Conservation (phyloP, 345 rosid species). For the Angophora floribunda region DNA sequence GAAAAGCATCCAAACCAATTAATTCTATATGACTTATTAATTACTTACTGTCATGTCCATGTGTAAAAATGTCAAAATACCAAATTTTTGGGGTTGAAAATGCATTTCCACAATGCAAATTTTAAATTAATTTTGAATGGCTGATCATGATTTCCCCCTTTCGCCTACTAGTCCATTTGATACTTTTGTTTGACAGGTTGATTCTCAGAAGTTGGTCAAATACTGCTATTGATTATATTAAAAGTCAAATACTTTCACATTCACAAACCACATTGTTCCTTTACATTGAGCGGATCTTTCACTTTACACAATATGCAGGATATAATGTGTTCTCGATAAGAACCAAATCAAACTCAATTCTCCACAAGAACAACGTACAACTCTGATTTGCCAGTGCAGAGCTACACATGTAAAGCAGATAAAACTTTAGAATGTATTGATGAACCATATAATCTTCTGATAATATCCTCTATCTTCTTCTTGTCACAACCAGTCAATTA, state of each 20-base stretch:
- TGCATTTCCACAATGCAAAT: neutral
- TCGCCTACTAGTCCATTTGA: neutral
- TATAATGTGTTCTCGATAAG: neutral
- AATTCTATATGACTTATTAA: neutral
- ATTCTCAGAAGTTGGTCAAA: neutral
- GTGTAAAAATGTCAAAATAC: neutral
- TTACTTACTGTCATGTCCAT: neutral
- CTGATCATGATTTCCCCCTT: neutral
- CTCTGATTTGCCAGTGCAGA: neutral
- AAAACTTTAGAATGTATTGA: neutral
- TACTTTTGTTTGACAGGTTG: neutral
- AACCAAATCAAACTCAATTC: neutral
- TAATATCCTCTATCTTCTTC: neutral
- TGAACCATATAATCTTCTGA: neutral
- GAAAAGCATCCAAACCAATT: neutral
- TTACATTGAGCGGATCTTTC: neutral
- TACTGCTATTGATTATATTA: neutral
- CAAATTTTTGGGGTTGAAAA: neutral
- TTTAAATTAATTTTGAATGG: neutral
- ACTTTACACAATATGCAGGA: neutral
- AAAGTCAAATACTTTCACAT: neutral
- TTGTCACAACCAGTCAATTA: neutral
- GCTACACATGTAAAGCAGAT: neutral
- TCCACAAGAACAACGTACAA: neutral
- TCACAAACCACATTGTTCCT: neutral